Percentiles rank a stretch among this genome's conserved stretches.
Conservation (phyloP, 2,329 filamentous ascomycete genomes). For the Colletotrichum lentis region DNA sequence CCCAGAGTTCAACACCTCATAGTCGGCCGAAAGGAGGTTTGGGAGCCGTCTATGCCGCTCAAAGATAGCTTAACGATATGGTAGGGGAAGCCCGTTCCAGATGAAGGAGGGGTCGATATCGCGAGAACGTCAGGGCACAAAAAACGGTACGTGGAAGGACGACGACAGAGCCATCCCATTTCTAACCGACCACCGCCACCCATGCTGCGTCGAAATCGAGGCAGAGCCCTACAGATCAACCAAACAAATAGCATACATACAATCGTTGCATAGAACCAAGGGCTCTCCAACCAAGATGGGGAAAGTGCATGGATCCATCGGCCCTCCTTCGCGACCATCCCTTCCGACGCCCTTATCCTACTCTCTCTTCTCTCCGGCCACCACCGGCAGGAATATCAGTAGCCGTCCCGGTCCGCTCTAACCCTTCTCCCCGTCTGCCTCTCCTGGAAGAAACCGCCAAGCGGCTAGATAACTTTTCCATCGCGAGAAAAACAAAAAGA, state of each 20-base stretch:
- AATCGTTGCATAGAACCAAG: background rate
- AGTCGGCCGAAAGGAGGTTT: background rate
- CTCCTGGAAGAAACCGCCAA: background rate
- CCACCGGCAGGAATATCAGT: background rate
- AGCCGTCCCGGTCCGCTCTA: background rate
- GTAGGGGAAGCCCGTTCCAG: background rate
- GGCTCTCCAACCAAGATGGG: background rate
- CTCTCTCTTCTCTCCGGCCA: background rate
- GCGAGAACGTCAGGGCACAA: background rate
- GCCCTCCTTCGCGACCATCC: background rate
- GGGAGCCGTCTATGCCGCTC: background rate
- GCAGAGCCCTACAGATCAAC: no score
- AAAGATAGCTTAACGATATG: no score
- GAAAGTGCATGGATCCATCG: background rate
- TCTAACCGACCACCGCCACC: background rate
- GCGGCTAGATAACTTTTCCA: slow-evolving; percentile 5
- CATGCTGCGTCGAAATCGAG: background rate
- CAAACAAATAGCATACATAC: no score
- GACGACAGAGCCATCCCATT: background rate
- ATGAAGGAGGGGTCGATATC: no score
- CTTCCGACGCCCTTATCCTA: background rate
- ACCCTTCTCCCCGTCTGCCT: background rate
- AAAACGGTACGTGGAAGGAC: background rate
- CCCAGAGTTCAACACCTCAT: background rate
- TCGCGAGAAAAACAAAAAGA: background rate